A percentile compares a stretch with the other conserved stretches of the same genome.
phyloP scores from a whole-genome alignment of 176 grass and related monocot genomes.

The Guadua angustifolia region DNA sequence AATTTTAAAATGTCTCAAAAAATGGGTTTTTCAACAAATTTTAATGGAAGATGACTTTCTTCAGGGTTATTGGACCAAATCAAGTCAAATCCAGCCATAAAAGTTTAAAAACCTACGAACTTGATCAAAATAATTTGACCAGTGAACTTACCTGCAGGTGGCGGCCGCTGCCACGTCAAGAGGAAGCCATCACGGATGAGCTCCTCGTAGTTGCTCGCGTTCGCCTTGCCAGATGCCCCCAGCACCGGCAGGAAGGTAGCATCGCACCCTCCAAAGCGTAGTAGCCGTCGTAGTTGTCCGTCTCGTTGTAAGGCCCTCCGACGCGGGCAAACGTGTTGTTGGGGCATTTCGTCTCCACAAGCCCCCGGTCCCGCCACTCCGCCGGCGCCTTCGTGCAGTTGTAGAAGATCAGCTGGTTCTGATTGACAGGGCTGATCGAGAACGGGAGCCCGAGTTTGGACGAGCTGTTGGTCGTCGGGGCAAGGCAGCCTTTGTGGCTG shows the following conservation, averaged over 20 bases:
- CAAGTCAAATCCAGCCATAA: too few relatives aligned
- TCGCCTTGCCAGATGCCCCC: rapidly evolving
- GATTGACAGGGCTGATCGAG: neutral
- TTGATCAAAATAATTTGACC: neutral
- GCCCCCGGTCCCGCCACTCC: rapidly evolving
- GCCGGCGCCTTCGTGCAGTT: neutral
- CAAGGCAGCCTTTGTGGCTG: rapidly evolving
- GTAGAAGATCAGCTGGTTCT: conserved; percentile 27
- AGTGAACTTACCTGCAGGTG: neutral
- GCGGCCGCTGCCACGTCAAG: conserved; percentile 1
- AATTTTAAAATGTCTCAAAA: too few relatives aligned
- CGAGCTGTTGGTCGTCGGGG: neutral
- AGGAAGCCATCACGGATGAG: conserved; percentile 11
- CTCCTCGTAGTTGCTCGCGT: neutral
- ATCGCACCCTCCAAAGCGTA: neutral
- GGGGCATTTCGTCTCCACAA: neutral
- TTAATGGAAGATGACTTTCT: too few relatives aligned
- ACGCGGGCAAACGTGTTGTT: neutral
- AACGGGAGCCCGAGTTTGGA: neutral
- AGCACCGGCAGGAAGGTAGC: neutral
- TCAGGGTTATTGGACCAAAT: too few relatives aligned
- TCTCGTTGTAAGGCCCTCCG: rapidly evolving
- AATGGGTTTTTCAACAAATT: too few relatives aligned
- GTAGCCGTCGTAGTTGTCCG: neutral
- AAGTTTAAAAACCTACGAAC: too few relatives aligned